phyloP scores from a whole-genome alignment of 192 early-diverging fungal genomes.

The Ambispora gerdemannii region DNA sequence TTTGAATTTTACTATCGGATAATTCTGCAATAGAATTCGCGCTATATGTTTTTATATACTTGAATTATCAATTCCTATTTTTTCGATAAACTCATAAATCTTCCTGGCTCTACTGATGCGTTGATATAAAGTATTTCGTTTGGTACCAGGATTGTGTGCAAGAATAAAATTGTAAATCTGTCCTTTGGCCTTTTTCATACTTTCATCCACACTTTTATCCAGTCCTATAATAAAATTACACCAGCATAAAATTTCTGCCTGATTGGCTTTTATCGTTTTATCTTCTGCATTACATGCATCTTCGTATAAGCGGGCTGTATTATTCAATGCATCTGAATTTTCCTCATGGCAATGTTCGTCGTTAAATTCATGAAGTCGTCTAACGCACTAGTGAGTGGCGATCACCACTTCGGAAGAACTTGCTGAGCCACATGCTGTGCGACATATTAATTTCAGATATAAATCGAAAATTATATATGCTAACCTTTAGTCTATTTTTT shows the following conservation, averaged over 20 bases:
- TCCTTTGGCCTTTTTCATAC: too few relatives aligned
- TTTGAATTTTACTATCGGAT: slow-evolving; percentile 14
- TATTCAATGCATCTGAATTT: slow-evolving; percentile 7
- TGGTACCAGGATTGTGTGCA: slow-evolving; percentile 15
- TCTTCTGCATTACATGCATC: slow-evolving; percentile 13
- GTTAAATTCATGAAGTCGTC: background rate
- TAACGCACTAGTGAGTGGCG: too few relatives aligned
- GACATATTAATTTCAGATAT: too few relatives aligned
- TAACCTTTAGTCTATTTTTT: too few relatives aligned
- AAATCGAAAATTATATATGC: too few relatives aligned
- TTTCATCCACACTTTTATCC: background rate
- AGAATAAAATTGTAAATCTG: slow-evolving; percentile 30
- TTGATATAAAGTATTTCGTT: slow-evolving; percentile 17
- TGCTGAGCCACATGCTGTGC: too few relatives aligned
- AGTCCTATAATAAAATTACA: slow-evolving; percentile 7
- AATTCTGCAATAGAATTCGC: slow-evolving; percentile 28
- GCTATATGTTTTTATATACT: slow-evolving; percentile 26
- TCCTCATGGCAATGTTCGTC: slow-evolving; percentile 10
- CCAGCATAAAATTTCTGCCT: slow-evolving; percentile 10
- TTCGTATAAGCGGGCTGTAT: slow-evolving; percentile 4
- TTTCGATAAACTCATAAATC: slow-evolving; percentile 22
- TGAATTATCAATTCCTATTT: slow-evolving; percentile 26
- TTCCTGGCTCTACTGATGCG: slow-evolving; percentile 1
- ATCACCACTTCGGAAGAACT: too few relatives aligned
- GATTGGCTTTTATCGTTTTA: slow-evolving; percentile 14